These are phyloP conservation scores for Colletotrichum salicis DNA, from an alignment of 2,329 filamentous ascomycete genomes.

Conservation along the genomic window DNA sequence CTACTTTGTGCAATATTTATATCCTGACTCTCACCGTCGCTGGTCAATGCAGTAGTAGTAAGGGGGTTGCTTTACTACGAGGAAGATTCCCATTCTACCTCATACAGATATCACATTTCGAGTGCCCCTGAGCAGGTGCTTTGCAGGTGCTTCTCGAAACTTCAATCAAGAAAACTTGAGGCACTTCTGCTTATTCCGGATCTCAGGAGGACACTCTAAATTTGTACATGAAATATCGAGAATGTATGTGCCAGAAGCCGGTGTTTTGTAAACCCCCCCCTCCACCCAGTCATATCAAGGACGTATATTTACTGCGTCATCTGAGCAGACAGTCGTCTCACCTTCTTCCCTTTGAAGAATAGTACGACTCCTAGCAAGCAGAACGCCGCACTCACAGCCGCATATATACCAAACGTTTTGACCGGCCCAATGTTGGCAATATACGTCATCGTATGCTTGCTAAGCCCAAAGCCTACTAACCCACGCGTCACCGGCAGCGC, in stretches of 20 bases:
- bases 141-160: neutral
- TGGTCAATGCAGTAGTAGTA: too few species aligned
- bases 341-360: slow-evolving; percentile 22
- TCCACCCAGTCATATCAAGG: neutral
- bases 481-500: slow-evolving; percentile 28
- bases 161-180: neutral
- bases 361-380: slow-evolving; percentile 20
- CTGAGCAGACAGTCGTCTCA: slow-evolving; percentile 9
- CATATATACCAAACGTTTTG: slow-evolving; percentile 30
- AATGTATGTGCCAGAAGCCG: neutral
- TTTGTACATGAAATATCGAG: neutral
- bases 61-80: too few species aligned
- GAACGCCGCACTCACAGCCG: slow-evolving; percentile 22
- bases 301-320: neutral
- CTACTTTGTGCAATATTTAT: too few species aligned
- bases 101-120: too few species aligned
- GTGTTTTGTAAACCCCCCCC: neutral
- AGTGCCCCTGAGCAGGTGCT: neutral
- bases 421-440: slow-evolving; percentile 36
- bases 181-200: too few species aligned
- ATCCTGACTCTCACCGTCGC: too few species aligned
- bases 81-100: too few species aligned
- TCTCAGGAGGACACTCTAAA: neutral
- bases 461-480: slow-evolving; percentile 26
- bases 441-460: slow-evolving; percentile 30